Percentiles rank a stretch among this genome's conserved stretches.
These are phyloP conservation scores for Tricholomella constricta DNA, from an alignment of 768 basidiomycete species.

Conservation along the genomic window DNA sequence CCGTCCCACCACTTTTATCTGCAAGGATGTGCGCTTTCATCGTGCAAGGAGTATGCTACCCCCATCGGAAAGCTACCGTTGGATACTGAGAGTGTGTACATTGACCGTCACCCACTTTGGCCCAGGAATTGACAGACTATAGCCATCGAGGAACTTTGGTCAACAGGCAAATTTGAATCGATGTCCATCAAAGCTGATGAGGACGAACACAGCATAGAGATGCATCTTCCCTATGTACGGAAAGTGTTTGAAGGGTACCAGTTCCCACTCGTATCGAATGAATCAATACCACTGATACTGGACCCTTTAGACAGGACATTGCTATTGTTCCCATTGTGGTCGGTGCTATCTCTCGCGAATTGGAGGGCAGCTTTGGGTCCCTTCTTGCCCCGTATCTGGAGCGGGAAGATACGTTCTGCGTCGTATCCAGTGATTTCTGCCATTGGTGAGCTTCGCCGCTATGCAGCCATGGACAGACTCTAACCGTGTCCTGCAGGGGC, in stretches of 20 bases:
- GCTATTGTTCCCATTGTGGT: conserved; percentile 89
- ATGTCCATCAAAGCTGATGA: conserved; percentile 77
- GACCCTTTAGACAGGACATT: conserved; percentile 61
- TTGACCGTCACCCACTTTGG: background rate
- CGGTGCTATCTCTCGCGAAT: conserved; percentile 64
- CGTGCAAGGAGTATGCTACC: conserved; percentile 77
- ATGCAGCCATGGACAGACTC: background rate
- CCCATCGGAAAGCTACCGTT: conserved; percentile 83
- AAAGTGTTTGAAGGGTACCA: conserved; percentile 84
- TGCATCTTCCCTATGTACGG: conserved; percentile 92
- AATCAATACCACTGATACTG: background rate
- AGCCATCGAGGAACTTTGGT: conserved; percentile 70
- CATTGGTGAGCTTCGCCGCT: conserved; percentile 70
- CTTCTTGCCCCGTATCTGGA: conserved; percentile 82
- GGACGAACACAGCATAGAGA: conserved; percentile 96
- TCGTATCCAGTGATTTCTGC: conserved; percentile 96
- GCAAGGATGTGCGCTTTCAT: conserved; percentile 82
- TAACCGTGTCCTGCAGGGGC: conserved; percentile 50
- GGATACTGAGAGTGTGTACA: conserved; percentile 71
- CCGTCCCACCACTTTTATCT: conserved; percentile 94
- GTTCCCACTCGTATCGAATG: conserved; percentile 9
- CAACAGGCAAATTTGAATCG: conserved; percentile 67
- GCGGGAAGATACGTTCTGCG: conserved; percentile 78
- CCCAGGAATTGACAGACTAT: conserved; percentile 6
- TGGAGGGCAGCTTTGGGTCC: conserved; percentile 64